Evolutionary conservation across 2,329 filamentous ascomycete species (phyloP).

Genomic region (Phyllosticta citribraziliensis): DNA sequence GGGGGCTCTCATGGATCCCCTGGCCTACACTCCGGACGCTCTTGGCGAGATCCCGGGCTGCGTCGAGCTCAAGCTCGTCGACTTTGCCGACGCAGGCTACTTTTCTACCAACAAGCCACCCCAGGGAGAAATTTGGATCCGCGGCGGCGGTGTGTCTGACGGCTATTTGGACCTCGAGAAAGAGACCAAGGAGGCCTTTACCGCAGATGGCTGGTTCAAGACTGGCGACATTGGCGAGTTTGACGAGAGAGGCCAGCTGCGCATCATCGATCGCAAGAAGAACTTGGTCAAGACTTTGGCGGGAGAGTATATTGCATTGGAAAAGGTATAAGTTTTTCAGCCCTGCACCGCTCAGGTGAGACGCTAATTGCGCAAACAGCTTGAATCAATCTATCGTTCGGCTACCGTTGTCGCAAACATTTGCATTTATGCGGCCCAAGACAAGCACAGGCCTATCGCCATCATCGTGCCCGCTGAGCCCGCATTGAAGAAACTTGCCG

Average conservation of each 20-base stretch:
- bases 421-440: slow-evolving; percentile 71
- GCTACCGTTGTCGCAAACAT: slow-evolving; percentile 72
- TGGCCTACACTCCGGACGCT: slow-evolving; percentile 69
- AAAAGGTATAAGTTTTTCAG: slow-evolving; percentile 46
- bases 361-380: slow-evolving; percentile 32
- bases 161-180: slow-evolving; percentile 80
- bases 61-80: slow-evolving; percentile 84
- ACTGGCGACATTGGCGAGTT: slow-evolving; percentile 94
- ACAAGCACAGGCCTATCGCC: slow-evolving; percentile 69
- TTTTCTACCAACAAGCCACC: slow-evolving; percentile 62
- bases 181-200: slow-evolving; percentile 69
- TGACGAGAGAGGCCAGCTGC: slow-evolving; percentile 66
- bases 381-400: slow-evolving; percentile 83
- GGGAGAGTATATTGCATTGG: slow-evolving; percentile 92
- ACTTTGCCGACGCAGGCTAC: slow-evolving; percentile 84
- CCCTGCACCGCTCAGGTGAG: not conserved
- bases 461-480: slow-evolving; percentile 59
- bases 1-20: slow-evolving; percentile 70
- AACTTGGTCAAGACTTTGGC: slow-evolving; percentile 93
- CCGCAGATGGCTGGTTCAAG: slow-evolving; percentile 89
- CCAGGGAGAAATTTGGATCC: slow-evolving; percentile 88
- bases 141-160: slow-evolving; percentile 62
- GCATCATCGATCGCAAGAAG: slow-evolving; percentile 93
- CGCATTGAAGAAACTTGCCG: slow-evolving; percentile 46
- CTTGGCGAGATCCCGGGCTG: slow-evolving; percentile 70